These are phyloP conservation scores for Bipolaris gigantea DNA, from an alignment of 2,329 filamentous ascomycete species.

Conservation along the genomic window DNA sequence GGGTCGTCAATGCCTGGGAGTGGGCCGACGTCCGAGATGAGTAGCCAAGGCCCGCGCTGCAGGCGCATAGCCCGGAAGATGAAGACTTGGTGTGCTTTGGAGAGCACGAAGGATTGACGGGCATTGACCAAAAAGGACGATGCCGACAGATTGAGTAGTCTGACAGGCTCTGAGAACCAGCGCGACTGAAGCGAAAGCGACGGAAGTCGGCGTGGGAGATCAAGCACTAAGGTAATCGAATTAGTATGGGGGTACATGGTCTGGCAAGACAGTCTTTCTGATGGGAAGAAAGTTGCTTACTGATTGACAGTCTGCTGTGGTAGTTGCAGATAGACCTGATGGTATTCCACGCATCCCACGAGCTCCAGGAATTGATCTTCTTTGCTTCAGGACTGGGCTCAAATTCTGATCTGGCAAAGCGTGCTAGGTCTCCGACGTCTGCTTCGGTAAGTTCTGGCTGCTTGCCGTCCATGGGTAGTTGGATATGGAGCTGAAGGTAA, in stretches of 20 bases:
- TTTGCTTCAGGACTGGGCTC: conserved; percentile 42
- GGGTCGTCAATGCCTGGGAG: conserved; percentile 54
- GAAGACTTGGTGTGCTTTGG: conserved; percentile 60
- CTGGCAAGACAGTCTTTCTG: not conserved
- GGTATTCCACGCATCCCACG: conserved; percentile 93
- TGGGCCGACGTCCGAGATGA: conserved; percentile 61
- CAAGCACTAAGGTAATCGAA: conserved; percentile 47
- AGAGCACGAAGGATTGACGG: conserved; percentile 61
- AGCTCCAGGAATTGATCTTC: conserved; percentile 68
- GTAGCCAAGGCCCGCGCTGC: conserved; percentile 60
- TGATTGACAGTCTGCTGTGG: conserved; percentile 75
- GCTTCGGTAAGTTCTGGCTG: conserved; percentile 60
- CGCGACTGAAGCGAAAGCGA: conserved; percentile 58
- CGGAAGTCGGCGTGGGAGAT: conserved; percentile 63
- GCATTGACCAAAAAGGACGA: conserved; percentile 61
- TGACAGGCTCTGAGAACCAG: conserved; percentile 66
- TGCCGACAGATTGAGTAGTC: conserved; percentile 57
- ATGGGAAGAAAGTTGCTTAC: conserved; percentile 59
- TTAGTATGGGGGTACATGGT: not conserved
- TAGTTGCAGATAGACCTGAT: conserved; percentile 87
- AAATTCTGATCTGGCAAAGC: conserved; percentile 47
- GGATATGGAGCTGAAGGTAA: conserved; percentile 77
- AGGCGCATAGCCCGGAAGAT: conserved; percentile 61
- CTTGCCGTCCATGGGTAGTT: conserved; percentile 81
- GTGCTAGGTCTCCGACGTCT: conserved; percentile 57